Base-by-base conservation (phyloP, 2,329 filamentous ascomycete species). In the Pyrenophora tritici-repentis region DNA sequence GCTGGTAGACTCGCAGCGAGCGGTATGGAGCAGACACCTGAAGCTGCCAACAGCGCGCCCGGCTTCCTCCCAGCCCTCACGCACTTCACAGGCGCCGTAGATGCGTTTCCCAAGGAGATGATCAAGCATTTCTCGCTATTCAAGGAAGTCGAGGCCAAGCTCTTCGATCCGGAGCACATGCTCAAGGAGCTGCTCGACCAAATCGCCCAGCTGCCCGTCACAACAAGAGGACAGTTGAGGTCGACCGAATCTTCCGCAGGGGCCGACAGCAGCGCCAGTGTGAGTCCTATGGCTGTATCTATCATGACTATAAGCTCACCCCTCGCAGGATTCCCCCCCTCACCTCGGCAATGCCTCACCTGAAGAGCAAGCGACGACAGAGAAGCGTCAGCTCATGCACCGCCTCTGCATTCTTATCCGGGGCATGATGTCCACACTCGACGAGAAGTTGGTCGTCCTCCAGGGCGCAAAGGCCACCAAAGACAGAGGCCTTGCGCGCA, bases 401-500 rank as follows among this genome's bases (percentile, higher is more conserved):
- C 86, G 90, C 53, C 86, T 93, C 45, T 87, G 91, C 32, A 81
- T 86, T 63, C 87, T 89, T 59, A 87, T 96, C 44, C 85, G 88
- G 59, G 89, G 92, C 63, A 89, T 97, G 80, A 85, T 97, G 37
- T 85, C 91, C 40, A 93, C 92, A 1, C 83, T 97, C 32, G 94
- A 99, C 68, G 94, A 99, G 76, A 99, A 99, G 77, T 96, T 97
- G 62, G 92, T 97, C 63, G 94, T 99, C 62, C 88, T 97, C 49
- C 88, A 90, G 32, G 95, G 93, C 13, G 93, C 94, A 47, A 94
- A 93, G 65, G 90, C 96, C 62, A 90, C 92, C 38, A 84, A 97
- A 10, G 85, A 90, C 59, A 90, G 89, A 68, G 91, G 97, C 68
- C 81, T 97, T 31, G 79, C 83, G 53, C 90, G 95, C 44, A 86